A percentile compares a stretch with the other conserved stretches of the same genome.
Evolutionary conservation across 139 green algal genomes (phyloP).

Genomic region (Spirogloea muscicola): DNA sequence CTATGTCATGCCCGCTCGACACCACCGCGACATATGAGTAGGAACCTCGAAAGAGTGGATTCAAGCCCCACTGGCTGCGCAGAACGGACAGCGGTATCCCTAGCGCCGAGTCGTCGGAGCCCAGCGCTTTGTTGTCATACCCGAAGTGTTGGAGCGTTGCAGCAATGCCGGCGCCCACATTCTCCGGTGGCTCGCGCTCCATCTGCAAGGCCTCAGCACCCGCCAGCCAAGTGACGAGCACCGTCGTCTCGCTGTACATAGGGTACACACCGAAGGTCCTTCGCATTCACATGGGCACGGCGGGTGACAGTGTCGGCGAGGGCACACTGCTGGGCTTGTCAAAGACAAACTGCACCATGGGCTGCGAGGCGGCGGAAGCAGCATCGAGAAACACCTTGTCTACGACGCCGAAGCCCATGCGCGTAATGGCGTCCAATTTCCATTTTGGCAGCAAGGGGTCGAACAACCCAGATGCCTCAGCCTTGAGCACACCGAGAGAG

Average conservation of each 20-base stretch:
- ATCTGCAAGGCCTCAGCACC: conserved; percentile 28
- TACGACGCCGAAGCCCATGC: conserved; percentile 49
- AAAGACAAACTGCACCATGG: too few species aligned
- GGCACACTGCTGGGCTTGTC: too few species aligned
- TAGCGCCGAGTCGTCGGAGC: too few species aligned
- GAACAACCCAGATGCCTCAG: conserved; percentile 37
- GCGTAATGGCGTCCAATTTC: conserved; percentile 46
- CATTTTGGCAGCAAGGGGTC: conserved; percentile 45
- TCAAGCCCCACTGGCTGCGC: conserved; percentile 73
- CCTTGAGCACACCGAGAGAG: conserved; percentile 53
- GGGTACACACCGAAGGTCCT: conserved; percentile 19
- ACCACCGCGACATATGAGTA: conserved; percentile 82
- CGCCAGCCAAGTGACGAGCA: conserved; percentile 28
- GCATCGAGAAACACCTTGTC: conserved; percentile 63
- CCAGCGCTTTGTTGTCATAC: too few species aligned
- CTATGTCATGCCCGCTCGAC: conserved; percentile 75
- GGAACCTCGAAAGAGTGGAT: conserved; percentile 73
- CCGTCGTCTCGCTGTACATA: conserved; percentile 20
- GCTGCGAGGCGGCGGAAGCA: too few species aligned
- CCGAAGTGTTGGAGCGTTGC: too few species aligned
- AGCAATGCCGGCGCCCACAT: not conserved
- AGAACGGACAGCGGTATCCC: conserved; percentile 49
- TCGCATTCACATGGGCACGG: conserved; percentile 5
- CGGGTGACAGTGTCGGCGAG: too few species aligned
- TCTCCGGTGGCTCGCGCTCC: conserved; percentile 4